Base-by-base conservation (phyloP, 2,329 filamentous ascomycete species). In the Plectosphaerella sp. region DNA sequence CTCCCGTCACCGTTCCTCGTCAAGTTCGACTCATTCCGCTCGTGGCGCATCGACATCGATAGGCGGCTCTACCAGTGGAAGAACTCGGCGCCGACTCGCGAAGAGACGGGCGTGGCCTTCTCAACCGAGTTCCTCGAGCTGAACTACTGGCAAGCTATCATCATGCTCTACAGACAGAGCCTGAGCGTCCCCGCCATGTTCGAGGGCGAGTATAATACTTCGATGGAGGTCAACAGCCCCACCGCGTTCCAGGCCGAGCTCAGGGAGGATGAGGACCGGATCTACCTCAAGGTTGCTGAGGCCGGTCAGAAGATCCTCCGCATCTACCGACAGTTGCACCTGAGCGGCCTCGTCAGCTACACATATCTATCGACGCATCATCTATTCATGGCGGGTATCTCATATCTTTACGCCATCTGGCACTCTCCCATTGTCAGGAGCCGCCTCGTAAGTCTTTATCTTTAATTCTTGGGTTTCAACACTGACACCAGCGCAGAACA, bases 131-230 rank as follows among this genome's bases (percentile, higher is more conserved):
- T 97, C 62, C 72, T 97, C 5, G 91, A 97, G 62, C 78, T 97
- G 55, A 97, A 97, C 68, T 97, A 97, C 70, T 97, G 93, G 92
- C 93, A 97, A 67, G 91, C 91, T 4, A 86, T 97, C 55, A 95
- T 97, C 59, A 91, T 97, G 87, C 80, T 97, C 18, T 97, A 97
- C 67, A 80, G 93, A 51, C 93, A 96, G 68, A 94, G 91, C 67
- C 71, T 96, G 55, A 88, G 89, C 47, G 89, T 96, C 16, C 93
- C 93, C 1, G 83, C 88, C 41, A 84, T 91, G 63, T 84, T 97
- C 53, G 90, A 92, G 50, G 85, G 85, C 50, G 93, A 97, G 69
- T 84, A 85, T 59, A 79, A 83, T 60, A 82, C 82, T 2, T 79
- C 82, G 5, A 80, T 80, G 54, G 83, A 87, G 59, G 81, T 87